Conservation (phyloP, 1,284 basidiomycete genomes). For the Sporisorium reilianum region DNA sequence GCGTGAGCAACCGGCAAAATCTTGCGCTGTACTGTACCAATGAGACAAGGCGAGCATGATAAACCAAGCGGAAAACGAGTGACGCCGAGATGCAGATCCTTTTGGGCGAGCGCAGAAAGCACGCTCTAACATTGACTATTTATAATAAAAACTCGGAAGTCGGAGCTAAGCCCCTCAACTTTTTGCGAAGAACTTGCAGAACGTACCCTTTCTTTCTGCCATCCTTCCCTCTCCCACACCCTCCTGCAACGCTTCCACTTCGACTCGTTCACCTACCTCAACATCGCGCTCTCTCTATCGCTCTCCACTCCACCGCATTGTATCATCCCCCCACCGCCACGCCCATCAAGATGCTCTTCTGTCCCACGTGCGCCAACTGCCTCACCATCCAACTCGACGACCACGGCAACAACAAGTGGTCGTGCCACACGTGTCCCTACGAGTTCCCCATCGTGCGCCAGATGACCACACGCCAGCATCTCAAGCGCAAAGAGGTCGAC, state of each 20-base stretch:
- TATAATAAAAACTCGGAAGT: neutral
- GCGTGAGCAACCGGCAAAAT: neutral
- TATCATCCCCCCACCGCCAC: too few relatives aligned
- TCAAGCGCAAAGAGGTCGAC: constrained; percentile 61
- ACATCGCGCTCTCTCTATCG: too few relatives aligned
- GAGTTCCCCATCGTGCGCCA: constrained; percentile 88
- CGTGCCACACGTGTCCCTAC: constrained; percentile 93
- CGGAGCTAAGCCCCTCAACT: neutral
- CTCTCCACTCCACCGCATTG: too few relatives aligned
- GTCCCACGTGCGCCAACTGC: constrained; percentile 92
- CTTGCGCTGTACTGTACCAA: constrained; percentile 1
- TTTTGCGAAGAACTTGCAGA: too few relatives aligned
- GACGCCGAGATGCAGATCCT: constrained; percentile 2
- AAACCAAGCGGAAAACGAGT: neutral
- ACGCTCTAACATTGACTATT: neutral
- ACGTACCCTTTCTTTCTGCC: neutral
- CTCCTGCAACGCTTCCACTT: too few relatives aligned
- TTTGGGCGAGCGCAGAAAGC: neutral
- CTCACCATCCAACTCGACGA: constrained; percentile 78
- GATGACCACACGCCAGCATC: constrained; percentile 71
- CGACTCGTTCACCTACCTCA: too few relatives aligned
- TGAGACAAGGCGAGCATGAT: neutral
- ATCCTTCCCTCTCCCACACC: neutral
- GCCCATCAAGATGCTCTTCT: constrained; percentile 87
- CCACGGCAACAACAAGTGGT: constrained; percentile 83